Base-by-base conservation (phyloP, 2,329 filamentous ascomycete species). In the Aureobasidium sp. region DNA sequence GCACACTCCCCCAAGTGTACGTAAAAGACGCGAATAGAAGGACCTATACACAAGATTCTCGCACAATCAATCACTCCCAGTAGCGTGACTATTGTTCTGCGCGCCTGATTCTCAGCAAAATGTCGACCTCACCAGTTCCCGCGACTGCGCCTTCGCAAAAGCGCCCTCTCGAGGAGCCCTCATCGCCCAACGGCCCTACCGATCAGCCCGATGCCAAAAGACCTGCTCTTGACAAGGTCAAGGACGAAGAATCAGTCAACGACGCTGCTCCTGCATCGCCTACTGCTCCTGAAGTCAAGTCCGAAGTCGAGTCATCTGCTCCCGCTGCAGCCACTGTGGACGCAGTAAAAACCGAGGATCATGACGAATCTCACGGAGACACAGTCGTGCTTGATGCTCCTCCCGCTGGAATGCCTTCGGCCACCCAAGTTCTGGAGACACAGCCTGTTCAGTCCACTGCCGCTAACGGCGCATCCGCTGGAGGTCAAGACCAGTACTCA, bases 161-260 rank as follows among this genome's bases (percentile, higher is more conserved):
- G 84, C 91, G 94, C 72, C 94, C 94, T 64, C 86, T 99, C 67
- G 94, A 99, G 81, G 94, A 97, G 73, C 89, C 93, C 11, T 97
- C 94, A 25, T 99, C 94, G 10, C 94, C 94, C 39, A 96, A 91
- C 36, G 89, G 89, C 65, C 88, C 89, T 42, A 91, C 85, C 73
- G 94, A 97, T 70, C 92, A 97, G 74, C 94, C 95, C 59, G 94
- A 99, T 69, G 94, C 94, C 65, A 99, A 99, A 80, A 90, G 94
- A 68, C 94, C 91, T 53, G 94, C 94, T 42, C 85, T 99, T 65
- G 93, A 97, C 78, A 99, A 97, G 80, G 82, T 89, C 74, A 86
- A 84, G 61, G 86, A 78, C 5, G 69, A 71, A 63, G 41, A 61
- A 55, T 68, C 73, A 21, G 68, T 69, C 41, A 64, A 69, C 21